A percentile compares a stretch with the other conserved stretches of the same genome.
Evolutionary conservation across 1,284 basidiomycete species (phyloP).

Genomic region (Heterobasidion occidentale): DNA sequence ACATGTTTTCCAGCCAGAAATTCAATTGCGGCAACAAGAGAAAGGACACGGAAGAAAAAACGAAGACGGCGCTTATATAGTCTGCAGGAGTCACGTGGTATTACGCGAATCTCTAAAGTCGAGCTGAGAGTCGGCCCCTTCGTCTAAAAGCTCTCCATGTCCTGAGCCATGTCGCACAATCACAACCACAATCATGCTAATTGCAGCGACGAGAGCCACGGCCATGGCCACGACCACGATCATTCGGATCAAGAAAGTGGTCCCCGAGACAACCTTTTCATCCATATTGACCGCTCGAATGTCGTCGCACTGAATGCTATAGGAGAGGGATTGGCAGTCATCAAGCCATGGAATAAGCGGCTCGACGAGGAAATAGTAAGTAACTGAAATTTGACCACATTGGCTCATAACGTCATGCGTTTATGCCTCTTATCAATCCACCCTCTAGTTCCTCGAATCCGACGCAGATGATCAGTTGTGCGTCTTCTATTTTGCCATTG

Average conservation of each 20-base stretch:
- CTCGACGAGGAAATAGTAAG: conserved; percentile 53
- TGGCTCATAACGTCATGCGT: not conserved
- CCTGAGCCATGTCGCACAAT: conserved; percentile 34
- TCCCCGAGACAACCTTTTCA: conserved; percentile 61
- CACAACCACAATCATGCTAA: conserved; percentile 34
- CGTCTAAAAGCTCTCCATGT: too few relatives aligned
- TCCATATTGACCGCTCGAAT: conserved; percentile 63
- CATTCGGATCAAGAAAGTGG: conserved; percentile 38
- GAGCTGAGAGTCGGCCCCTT: too few relatives aligned
- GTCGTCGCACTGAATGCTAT: conserved; percentile 62
- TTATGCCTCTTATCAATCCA: not conserved
- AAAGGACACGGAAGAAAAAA: too few relatives aligned
- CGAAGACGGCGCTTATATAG: too few relatives aligned
- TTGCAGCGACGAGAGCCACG: conserved; percentile 46
- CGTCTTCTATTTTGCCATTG: conserved; percentile 13
- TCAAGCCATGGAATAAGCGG: conserved; percentile 75
- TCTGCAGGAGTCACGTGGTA: too few relatives aligned
- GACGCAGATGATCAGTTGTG: conserved; percentile 82
- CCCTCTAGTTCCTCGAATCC: conserved; percentile 62
- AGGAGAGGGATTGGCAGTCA: conserved; percentile 39
- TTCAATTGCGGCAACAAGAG: too few relatives aligned
- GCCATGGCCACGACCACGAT: conserved; percentile 46
- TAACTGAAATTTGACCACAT: not conserved
- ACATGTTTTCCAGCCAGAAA: too few relatives aligned
- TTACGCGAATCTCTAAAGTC: too few relatives aligned